Percentiles rank a stretch among this genome's conserved stretches.
These are phyloP conservation scores for Alectoria sarmentosa DNA, from an alignment of 495 filamentous ascomycete species.

Conservation along the genomic window DNA sequence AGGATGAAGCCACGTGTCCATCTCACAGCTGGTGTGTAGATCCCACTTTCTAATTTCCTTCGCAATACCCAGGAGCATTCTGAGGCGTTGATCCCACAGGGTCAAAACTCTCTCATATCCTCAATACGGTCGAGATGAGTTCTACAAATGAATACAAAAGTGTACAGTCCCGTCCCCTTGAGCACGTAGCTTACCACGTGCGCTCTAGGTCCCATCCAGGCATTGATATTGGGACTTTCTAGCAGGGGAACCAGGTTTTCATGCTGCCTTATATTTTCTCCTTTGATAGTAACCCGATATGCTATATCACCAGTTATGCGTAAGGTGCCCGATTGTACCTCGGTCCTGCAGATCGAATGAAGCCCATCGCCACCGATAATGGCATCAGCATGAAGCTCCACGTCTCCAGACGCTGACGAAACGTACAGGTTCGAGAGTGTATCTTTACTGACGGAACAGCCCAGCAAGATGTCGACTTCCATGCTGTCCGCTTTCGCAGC, in stretches of 20 bases:
- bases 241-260: background rate
- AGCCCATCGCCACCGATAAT: slow-evolving; percentile 8
- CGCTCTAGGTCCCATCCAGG: background rate
- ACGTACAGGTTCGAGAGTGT: too few species aligned
- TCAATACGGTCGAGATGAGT: too few species aligned
- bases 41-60: background rate
- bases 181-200: background rate
- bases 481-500: background rate
- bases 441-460: background rate
- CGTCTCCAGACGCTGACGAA: too few species aligned
- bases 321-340: too few species aligned
- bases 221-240: background rate
- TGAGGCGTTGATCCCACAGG: background rate
- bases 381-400: background rate
- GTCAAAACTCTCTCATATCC: background rate
- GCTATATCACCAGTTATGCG: background rate
- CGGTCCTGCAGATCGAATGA: too few species aligned
- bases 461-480: background rate
- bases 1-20: background rate
- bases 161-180: too few species aligned
- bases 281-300: background rate
- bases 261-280: background rate
- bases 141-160: too few species aligned
- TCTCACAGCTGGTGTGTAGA: background rate
- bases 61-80: background rate